Conservation (phyloP, 257 asterid species). For the Capsicum baccatum region DNA sequence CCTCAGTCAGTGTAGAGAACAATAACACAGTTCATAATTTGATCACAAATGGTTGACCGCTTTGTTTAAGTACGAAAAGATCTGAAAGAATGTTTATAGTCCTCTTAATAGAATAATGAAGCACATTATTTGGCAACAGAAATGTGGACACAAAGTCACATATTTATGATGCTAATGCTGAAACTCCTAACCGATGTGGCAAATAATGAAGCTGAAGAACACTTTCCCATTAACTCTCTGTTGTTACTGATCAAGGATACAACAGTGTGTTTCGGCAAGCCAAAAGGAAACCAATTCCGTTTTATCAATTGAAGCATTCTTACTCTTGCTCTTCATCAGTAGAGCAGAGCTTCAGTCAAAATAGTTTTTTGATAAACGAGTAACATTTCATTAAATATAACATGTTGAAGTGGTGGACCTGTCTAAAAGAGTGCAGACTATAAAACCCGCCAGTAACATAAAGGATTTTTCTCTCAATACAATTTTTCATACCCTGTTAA, state of each 20-base stretch:
- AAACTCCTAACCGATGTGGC: background rate
- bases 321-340: background rate
- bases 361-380: background rate
- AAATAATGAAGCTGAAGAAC: constrained; percentile 20
- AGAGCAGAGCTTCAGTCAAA: constrained; percentile 10
- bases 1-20: background rate
- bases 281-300: background rate
- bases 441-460: constrained; percentile 12
- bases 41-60: constrained; percentile 11
- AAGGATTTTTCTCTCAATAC: constrained; percentile 9
- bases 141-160: background rate
- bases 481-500: background rate
- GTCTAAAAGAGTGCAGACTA: constrained; percentile 9
- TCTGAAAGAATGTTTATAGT: constrained; percentile 9
- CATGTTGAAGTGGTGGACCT: background rate
- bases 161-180: background rate
- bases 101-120: constrained; percentile 21
- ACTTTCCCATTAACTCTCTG: background rate
- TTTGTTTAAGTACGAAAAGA: background rate
- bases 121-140: constrained; percentile 22
- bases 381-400: constrained; percentile 20
- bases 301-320: background rate
- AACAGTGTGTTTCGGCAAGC: no score
- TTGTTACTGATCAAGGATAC: background rate
- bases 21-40: background rate